phyloP scores from a whole-genome alignment of 2,329 filamentous ascomycete genomes.

The Pestalotiopsis sp. region DNA sequence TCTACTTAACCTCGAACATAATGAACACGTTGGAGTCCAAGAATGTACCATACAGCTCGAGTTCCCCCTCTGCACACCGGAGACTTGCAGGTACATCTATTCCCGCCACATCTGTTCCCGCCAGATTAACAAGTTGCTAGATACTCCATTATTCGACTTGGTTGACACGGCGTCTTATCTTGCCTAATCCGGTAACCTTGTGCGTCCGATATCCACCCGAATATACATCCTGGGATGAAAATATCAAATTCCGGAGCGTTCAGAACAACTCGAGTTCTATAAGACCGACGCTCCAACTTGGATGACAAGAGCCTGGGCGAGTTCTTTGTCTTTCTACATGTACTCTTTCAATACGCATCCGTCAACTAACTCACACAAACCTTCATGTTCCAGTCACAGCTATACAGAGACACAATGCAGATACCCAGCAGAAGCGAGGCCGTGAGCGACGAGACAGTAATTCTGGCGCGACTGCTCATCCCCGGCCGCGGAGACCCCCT shows the following conservation, averaged over 20 bases:
- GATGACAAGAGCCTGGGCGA: too few species aligned
- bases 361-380: background rate
- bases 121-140: too few species aligned
- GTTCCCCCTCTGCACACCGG: too few species aligned
- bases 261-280: too few species aligned
- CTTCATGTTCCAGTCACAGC: background rate
- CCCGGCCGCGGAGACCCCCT: slow-evolving; percentile 47
- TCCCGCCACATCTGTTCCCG: background rate
- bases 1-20: too few species aligned
- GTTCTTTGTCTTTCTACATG: background rate
- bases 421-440: background rate
- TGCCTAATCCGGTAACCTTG: background rate
- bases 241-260: too few species aligned
- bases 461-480: slow-evolving; percentile 39
- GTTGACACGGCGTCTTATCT: background rate
- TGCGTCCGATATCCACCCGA: background rate
- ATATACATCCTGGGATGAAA: too few species aligned
- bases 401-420: background rate
- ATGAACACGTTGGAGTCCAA: too few species aligned
- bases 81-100: background rate
- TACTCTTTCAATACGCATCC: background rate
- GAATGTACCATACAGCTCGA: too few species aligned
- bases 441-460: background rate
- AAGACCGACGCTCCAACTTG: too few species aligned
- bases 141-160: background rate